phyloP scores from a whole-genome alignment of 179 eudicot genomes.

The Patellifolia procumbens region DNA sequence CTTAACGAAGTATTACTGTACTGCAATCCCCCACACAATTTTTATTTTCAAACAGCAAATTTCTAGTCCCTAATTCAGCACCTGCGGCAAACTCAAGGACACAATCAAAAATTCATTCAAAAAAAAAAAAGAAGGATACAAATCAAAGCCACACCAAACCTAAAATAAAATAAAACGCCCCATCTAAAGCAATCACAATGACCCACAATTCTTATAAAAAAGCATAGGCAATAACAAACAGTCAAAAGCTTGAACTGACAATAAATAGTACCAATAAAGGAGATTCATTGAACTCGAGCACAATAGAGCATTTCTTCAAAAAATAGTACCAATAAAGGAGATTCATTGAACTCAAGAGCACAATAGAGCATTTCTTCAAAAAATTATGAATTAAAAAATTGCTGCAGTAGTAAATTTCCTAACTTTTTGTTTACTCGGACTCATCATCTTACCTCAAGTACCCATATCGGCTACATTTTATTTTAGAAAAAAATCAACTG shows the following conservation, averaged over 20 bases:
- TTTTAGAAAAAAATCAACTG: too few species aligned
- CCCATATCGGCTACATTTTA: too few species aligned
- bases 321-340: neutral
- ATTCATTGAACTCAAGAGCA: neutral
- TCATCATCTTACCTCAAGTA: too few species aligned
- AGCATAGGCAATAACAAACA: neutral
- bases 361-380: neutral
- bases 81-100: slow-evolving; percentile 25
- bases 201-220: neutral
- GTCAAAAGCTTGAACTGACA: neutral
- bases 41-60: neutral
- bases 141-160: neutral
- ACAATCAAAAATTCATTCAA: too few species aligned
- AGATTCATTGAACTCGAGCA: neutral
- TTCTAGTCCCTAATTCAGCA: slow-evolving; percentile 3
- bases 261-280: neutral
- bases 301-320: slow-evolving; percentile 1
- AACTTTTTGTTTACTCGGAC: too few species aligned
- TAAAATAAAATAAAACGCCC: neutral
- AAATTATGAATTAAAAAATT: neutral
- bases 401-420: neutral
- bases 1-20: slow-evolving; percentile 4
- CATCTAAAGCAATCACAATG: slow-evolving; percentile 4
- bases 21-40: slow-evolving; percentile 7
- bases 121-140: neutral